Evolutionary conservation across 495 filamentous ascomycete species (phyloP).

Genomic region (Aeminium ludgeri): DNA sequence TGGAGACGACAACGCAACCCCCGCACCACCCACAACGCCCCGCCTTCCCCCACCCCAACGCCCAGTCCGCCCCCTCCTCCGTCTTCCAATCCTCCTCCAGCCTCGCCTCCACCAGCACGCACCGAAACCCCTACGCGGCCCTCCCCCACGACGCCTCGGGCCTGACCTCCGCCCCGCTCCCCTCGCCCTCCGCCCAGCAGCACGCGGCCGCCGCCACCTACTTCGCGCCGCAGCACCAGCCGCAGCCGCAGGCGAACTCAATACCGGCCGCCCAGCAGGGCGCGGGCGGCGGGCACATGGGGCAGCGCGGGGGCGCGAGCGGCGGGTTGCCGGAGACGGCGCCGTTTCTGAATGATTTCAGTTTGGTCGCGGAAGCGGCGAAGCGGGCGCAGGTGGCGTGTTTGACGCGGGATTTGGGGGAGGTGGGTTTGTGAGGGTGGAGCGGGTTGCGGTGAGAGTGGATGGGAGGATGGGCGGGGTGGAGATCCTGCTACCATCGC

Average conservation of each 20-base stretch:
- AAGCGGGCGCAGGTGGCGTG: slow-evolving; percentile 82
- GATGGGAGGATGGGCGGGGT: no score
- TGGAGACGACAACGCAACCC: no score
- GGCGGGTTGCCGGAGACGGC: slow-evolving; percentile 33
- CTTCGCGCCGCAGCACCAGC: slow-evolving; percentile 16
- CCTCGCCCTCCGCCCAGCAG: slow-evolving; percentile 19
- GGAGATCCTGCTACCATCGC: no score
- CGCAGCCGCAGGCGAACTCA: slow-evolving; percentile 7
- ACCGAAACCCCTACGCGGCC: not conserved
- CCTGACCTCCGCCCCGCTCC: slow-evolving; percentile 20
- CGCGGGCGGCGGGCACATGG: slow-evolving; percentile 1
- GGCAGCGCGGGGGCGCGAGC: slow-evolving; percentile 9
- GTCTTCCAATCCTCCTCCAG: slow-evolving; percentile 22
- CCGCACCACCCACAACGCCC: no score
- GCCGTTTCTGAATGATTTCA: slow-evolving; percentile 59
- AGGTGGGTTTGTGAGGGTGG: slow-evolving; percentile 36
- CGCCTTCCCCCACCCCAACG: not conserved
- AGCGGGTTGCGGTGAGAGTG: no score
- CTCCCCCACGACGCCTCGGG: not conserved
- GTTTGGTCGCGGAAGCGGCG: slow-evolving; percentile 81
- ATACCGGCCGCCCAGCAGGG: slow-evolving; percentile 8
- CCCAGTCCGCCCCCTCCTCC: slow-evolving; percentile 12
- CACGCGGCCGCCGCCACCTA: slow-evolving; percentile 11
- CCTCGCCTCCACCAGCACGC: slow-evolving; percentile 14
- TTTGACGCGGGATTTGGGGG: slow-evolving; percentile 68